Percentiles rank a stretch among this genome's conserved stretches.
Conservation (phyloP, 371 early-diverging fungal genomes). For the Conidiobolus incongruus region DNA sequence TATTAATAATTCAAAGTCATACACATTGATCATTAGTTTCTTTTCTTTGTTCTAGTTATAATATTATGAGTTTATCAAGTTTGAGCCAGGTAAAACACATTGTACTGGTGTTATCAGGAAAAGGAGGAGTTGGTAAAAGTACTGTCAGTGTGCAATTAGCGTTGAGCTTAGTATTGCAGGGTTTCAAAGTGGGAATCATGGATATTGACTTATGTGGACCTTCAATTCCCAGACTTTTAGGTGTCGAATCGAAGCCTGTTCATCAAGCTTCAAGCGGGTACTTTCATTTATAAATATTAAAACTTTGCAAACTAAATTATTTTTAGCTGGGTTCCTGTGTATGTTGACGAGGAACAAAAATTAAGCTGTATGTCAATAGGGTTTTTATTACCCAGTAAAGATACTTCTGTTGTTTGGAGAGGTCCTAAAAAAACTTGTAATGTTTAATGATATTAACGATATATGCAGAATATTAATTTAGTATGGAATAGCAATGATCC, state of each 20-base stretch:
- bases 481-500: slow-evolving; percentile 42
- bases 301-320: not conserved
- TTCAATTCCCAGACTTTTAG: slow-evolving; percentile 62
- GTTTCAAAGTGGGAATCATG: slow-evolving; percentile 47
- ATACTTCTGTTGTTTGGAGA: slow-evolving; percentile 87
- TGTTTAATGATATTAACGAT: not conserved
- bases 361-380: slow-evolving; percentile 69
- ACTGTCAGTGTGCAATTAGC: slow-evolving; percentile 43
- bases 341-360: slow-evolving; percentile 43
- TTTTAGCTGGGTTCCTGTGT: slow-evolving; percentile 74
- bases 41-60: not conserved
- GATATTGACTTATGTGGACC: slow-evolving; percentile 94
- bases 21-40: not conserved
- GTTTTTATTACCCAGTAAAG: slow-evolving; percentile 52
- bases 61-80: slow-evolving; percentile 7
- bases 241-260: slow-evolving; percentile 48
- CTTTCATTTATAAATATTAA: not conserved
- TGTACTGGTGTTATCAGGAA: slow-evolving; percentile 76
- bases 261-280: slow-evolving; percentile 50
- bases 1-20: no score
- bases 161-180: slow-evolving; percentile 21
- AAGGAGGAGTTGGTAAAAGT: slow-evolving; percentile 92
- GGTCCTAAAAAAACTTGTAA: slow-evolving; percentile 78
- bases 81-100: slow-evolving; percentile 30
- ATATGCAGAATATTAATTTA: not conserved